Evolutionary conservation across 1,139 yeast species (phyloP).

Genomic region (Magnusiomyces starmeri): DNA sequence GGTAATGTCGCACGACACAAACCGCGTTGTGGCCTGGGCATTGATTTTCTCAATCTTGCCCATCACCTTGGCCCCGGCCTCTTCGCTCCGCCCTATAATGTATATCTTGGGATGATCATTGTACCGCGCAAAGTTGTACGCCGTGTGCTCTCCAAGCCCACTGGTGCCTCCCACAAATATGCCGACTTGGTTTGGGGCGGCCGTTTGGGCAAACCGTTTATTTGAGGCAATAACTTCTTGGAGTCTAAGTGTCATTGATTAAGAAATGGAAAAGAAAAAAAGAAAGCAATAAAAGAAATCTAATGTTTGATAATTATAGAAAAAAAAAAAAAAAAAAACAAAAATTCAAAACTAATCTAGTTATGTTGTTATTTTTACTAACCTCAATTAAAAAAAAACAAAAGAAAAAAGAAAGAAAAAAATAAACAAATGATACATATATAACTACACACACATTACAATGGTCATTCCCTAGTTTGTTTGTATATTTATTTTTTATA

Average conservation of each 20-base stretch:
- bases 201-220: neutral
- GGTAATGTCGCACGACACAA: conserved; percentile 25
- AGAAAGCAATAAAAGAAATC: too few relatives aligned
- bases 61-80: conserved; percentile 23
- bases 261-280: neutral
- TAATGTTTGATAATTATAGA: neutral
- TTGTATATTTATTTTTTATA: neutral
- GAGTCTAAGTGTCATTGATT: neutral
- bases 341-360: neutral
- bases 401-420: conserved; percentile 3
- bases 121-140: conserved; percentile 27
- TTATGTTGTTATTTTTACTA: neutral
- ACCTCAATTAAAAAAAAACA: neutral
- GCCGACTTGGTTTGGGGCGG: conserved; percentile 22
- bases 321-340: neutral
- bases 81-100: conserved; percentile 29
- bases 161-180: conserved; percentile 32
- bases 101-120: conserved; percentile 28
- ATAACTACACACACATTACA: too few relatives aligned
- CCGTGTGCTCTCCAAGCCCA: conserved; percentile 31
- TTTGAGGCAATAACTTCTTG: neutral
- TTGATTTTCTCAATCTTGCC: conserved; percentile 24
- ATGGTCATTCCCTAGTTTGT: conserved; percentile 10
- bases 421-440: neutral
- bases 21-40: conserved; percentile 21